Conservation (phyloP, 2,329 filamentous ascomycete genomes). For the Exophiala dermatitidis region DNA sequence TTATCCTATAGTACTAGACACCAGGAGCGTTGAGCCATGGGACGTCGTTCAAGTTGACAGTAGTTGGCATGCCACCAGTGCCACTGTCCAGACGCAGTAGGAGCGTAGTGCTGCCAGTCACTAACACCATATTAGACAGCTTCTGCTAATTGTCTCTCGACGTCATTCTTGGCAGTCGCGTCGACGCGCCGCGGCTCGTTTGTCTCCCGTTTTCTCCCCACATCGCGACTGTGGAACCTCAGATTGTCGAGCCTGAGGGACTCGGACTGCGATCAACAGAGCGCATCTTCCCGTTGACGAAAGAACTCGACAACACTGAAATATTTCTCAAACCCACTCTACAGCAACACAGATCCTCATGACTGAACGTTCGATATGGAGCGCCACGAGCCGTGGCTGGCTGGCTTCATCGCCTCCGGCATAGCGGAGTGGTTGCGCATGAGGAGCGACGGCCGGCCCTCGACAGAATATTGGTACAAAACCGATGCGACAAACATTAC, state of each 20-base stretch:
- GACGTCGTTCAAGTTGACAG: background rate
- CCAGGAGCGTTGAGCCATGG: background rate
- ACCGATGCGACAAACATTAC: background rate
- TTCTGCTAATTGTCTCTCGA: background rate
- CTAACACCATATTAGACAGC: background rate
- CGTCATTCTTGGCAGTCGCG: constrained; percentile 3
- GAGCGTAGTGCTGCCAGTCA: background rate
- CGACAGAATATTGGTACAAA: background rate
- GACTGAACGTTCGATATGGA: constrained; percentile 1
- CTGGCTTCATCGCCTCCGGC: constrained; percentile 3
- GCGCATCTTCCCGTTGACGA: no score
- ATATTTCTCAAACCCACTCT: no score
- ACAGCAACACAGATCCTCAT: background rate
- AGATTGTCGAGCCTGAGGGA: background rate
- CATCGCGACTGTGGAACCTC: background rate
- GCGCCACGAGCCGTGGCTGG: constrained; percentile 11
- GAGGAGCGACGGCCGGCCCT: background rate
- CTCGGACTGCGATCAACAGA: no score
- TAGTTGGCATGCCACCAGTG: background rate
- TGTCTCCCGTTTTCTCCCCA: background rate
- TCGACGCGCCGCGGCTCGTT: background rate
- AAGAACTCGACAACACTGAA: no score
- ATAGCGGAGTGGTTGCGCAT: constrained; percentile 2
- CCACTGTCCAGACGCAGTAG: no score
- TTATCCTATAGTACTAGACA: background rate